phyloP scores from a whole-genome alignment of 2,329 filamentous ascomycete species.

The Purpureocillium lavendulum region DNA sequence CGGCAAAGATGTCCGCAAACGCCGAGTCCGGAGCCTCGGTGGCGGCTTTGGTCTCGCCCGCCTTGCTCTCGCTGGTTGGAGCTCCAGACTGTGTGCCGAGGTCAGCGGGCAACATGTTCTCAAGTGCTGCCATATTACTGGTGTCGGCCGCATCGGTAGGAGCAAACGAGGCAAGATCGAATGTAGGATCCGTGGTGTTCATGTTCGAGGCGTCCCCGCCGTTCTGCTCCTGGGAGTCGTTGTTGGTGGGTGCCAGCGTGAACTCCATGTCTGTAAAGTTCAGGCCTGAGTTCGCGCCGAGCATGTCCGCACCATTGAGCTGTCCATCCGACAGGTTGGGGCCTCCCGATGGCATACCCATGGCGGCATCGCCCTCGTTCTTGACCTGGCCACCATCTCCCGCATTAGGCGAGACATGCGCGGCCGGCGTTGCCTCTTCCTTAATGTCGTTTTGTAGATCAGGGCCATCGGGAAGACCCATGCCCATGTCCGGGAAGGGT shows the following conservation, averaged over 20 bases:
- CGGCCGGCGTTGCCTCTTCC: conserved; percentile 9
- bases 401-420: not conserved
- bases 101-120: conserved; percentile 20
- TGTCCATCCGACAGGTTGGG: conserved; percentile 14
- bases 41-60: conserved; percentile 17
- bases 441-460: conserved; percentile 12
- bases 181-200: conserved; percentile 26
- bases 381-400: conserved; percentile 8
- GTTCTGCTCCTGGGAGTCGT: conserved; percentile 16
- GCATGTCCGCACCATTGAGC: conserved; percentile 10
- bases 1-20: conserved; percentile 39
- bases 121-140: conserved; percentile 16
- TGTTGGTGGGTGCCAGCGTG: conserved; percentile 37
- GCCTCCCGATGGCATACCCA: conserved; percentile 19
- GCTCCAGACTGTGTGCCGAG: conserved; percentile 8
- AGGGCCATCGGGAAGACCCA: conserved; percentile 27
- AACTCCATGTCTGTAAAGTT: conserved; percentile 52
- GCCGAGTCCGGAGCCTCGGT: conserved; percentile 15
- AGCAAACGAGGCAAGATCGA: conserved; percentile 37
- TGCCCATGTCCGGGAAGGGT: conserved; percentile 49
- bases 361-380: conserved; percentile 15
- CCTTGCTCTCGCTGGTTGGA: not conserved
- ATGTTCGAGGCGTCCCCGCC: conserved; percentile 2
- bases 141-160: conserved; percentile 21
- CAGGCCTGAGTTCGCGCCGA: conserved; percentile 25